These are phyloP conservation scores for Chalaropsis thielavioides DNA, from an alignment of 2,329 filamentous ascomycete species.

Conservation along the genomic window DNA sequence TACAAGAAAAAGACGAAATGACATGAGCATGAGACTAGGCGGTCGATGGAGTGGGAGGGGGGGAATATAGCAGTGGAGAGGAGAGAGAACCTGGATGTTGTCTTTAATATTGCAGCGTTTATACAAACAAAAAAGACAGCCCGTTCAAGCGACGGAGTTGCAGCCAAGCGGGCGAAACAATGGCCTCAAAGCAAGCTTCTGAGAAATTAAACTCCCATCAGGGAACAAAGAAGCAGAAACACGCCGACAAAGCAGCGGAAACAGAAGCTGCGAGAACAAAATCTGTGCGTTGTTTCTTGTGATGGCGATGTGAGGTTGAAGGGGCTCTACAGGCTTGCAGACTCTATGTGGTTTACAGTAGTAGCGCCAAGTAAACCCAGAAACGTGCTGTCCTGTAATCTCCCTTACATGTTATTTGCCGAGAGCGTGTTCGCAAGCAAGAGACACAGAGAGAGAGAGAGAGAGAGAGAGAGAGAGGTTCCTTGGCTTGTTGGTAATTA, in stretches of 20 bases:
- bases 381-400: slow-evolving; percentile 7
- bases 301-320: not conserved
- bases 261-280: not conserved
- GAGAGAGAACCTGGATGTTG: not conserved
- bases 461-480: not conserved
- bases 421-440: not conserved
- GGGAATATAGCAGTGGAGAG: too few species aligned
- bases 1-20: not conserved
- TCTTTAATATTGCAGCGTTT: not conserved
- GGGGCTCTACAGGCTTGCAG: not conserved
- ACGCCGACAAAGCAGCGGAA: not conserved
- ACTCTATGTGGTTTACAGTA: not conserved
- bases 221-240: not conserved
- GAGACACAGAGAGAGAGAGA: not conserved
- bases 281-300: slow-evolving; percentile 1
- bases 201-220: not conserved
- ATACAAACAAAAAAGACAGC: not conserved
- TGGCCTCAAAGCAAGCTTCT: too few species aligned
- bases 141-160: not conserved
- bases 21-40: not conserved
- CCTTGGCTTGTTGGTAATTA: not conserved
- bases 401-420: slow-evolving; percentile 9
- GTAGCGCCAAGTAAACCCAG: not conserved
- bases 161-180: not conserved
- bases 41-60: not conserved